phyloP scores from a whole-genome alignment of 768 basidiomycete genomes.

The Rhodocollybia butyracea region DNA sequence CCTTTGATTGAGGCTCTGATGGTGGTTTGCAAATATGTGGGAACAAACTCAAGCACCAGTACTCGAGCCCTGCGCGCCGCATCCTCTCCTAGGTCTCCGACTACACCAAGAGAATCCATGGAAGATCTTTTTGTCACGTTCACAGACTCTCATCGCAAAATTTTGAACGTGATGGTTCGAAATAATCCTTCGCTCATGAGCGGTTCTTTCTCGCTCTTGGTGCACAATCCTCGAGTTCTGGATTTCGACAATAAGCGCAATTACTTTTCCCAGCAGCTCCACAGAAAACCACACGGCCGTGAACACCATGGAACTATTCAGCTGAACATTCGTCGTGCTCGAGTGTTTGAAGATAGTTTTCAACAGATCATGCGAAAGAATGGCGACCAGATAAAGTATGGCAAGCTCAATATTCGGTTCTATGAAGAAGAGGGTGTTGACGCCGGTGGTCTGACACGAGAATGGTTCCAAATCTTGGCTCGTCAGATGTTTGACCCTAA shows the following conservation, averaged over 20 bases:
- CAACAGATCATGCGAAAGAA: slow-evolving; percentile 84
- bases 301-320: slow-evolving; percentile 84
- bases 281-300: slow-evolving; percentile 73
- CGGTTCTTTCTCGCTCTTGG: slow-evolving; percentile 94
- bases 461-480: slow-evolving; percentile 98
- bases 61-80: slow-evolving; percentile 58
- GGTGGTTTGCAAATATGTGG: slow-evolving; percentile 97
- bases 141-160: slow-evolving; percentile 89
- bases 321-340: slow-evolving; percentile 83
- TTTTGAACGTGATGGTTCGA: slow-evolving; percentile 95
- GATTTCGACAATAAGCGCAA: slow-evolving; percentile 99
- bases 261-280: slow-evolving; percentile 90
- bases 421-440: slow-evolving; percentile 98
- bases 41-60: slow-evolving; percentile 51
- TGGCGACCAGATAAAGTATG: slow-evolving; percentile 96
- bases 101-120: slow-evolving; percentile 72
- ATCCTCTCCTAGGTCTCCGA: slow-evolving; percentile 66
- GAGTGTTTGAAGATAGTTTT: slow-evolving; percentile 98
- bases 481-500: slow-evolving; percentile 99
- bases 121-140: slow-evolving; percentile 91
- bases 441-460: slow-evolving; percentile 95
- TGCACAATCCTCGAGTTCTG: slow-evolving; percentile 93
- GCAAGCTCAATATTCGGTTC: slow-evolving; percentile 95
- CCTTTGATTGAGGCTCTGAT: slow-evolving; percentile 96
- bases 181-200: slow-evolving; percentile 98